Conservation (phyloP, 2,329 filamentous ascomycete genomes). For the Penicillium fuscoglaucum region DNA sequence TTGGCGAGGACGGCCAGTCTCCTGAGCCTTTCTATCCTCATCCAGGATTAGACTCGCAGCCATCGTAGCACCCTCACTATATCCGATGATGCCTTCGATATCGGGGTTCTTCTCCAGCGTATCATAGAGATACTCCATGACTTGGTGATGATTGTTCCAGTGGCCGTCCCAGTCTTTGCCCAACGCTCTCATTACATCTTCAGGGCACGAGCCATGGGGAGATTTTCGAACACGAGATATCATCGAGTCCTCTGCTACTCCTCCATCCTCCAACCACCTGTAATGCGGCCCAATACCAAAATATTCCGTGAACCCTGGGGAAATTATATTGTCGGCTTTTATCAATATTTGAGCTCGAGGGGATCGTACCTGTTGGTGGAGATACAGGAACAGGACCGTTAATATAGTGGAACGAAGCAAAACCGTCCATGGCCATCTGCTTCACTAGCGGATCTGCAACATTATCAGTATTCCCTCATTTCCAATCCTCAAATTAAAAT, state of each 20-base stretch:
- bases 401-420: constrained; percentile 26
- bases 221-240: constrained; percentile 26
- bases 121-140: constrained; percentile 40
- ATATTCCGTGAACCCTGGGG: constrained; percentile 23
- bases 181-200: constrained; percentile 22
- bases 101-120: constrained; percentile 44
- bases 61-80: constrained; percentile 61
- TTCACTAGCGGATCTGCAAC: constrained; percentile 22
- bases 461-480: neutral
- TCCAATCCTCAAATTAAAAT: neutral
- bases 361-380: constrained; percentile 18
- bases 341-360: neutral
- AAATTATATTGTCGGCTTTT: neutral
- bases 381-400: constrained; percentile 21
- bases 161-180: constrained; percentile 19
- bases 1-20: constrained; percentile 38
- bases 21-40: constrained; percentile 46
- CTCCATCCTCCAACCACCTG: constrained; percentile 26
- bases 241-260: constrained; percentile 25
- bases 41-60: constrained; percentile 56
- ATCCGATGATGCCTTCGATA: constrained; percentile 60
- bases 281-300: constrained; percentile 25
- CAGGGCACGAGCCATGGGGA: constrained; percentile 21
- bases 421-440: constrained; percentile 18
- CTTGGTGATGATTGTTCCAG: constrained; percentile 18